Base-by-base conservation (phyloP, 2,329 filamentous ascomycete genomes). In the Allantophomopsis cytisporea region DNA sequence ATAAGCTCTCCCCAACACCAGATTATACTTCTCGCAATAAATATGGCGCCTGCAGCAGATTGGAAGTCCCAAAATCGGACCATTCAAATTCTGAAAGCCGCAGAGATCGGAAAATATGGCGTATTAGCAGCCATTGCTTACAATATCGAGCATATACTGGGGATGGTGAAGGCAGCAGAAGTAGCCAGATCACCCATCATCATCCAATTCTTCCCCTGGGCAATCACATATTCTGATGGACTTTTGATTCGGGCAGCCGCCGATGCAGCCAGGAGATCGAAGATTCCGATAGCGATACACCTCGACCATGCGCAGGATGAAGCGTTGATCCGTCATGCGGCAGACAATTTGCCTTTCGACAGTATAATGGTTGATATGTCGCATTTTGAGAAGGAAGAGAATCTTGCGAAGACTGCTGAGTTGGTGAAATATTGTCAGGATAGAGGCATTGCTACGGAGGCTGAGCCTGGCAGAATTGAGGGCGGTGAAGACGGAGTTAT, bases 341-440 rank as follows among this genome's bases (percentile, higher is more conserved):
- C 73, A 0, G 64, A 69, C 43, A 60, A 63, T 2, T 60, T 74
- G 31, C 65, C 65, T 0, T 83, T 84, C 46, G 80, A 84, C 54
- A 71, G 65, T 39, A 83, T 85, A 54, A 84, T 85, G 80, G 73
- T 84, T 0, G 81, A 85, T 57, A 85, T 85, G 79, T 74, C 68
- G 42, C 80, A 84, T 53, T 75, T 80, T 51, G 77, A 81, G 47
- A 76, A 76, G 48, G 76, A 69, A 39, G 78, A 83, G 59, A 85
- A 85, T 52, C 61, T 86, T 31, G 61, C 66, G 2, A 66, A 72
- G 52, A 84, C 79, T 15, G 63, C 63, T 38, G 73, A 81, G 47
- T 59, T 83, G 38, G 74, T 76, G 6, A 60, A 58, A 16, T 75
- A 78, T 52, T 81, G 79, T 52, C 71, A 81, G 52, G 73, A 61